Conservation (phyloP, 768 basidiomycete genomes). For the Piloderma croceum region DNA sequence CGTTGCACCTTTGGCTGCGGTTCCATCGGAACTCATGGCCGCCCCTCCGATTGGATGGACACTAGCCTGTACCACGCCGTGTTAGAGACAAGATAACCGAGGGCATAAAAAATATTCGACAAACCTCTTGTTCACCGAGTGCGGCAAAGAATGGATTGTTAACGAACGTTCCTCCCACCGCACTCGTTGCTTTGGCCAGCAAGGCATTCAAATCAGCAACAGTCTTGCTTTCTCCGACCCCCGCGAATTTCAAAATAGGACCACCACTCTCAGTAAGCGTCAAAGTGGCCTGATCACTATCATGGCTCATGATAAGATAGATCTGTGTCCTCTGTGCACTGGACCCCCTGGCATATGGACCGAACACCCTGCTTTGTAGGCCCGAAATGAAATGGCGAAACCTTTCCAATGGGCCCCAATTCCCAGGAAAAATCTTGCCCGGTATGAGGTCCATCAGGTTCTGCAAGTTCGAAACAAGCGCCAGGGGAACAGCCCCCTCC, state of each 20-base stretch:
- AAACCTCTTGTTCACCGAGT: slow-evolving; percentile 4
- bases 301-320: slow-evolving; percentile 18
- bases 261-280: slow-evolving; percentile 10
- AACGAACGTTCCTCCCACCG: slow-evolving; percentile 13
- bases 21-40: slow-evolving; percentile 14
- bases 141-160: slow-evolving; percentile 12
- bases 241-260: slow-evolving; percentile 14
- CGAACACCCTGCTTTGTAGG: slow-evolving; percentile 8
- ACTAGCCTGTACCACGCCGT: too few species aligned
- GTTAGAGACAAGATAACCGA: too few species aligned
- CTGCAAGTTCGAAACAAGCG: slow-evolving; percentile 14
- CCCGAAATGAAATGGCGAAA: slow-evolving; percentile 6
- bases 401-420: slow-evolving; percentile 1
- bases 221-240: slow-evolving; percentile 13
- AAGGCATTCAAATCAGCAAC: slow-evolving; percentile 11
- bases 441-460: slow-evolving; percentile 13
- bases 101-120: too few species aligned
- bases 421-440: slow-evolving; percentile 5
- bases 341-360: slow-evolving; percentile 11
- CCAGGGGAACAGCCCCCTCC: slow-evolving; percentile 16
- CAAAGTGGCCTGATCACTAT: slow-evolving; percentile 14
- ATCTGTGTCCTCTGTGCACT: slow-evolving; percentile 15
- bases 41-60: slow-evolving; percentile 16
- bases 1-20: slow-evolving; percentile 11
- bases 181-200: slow-evolving; percentile 13